These are phyloP conservation scores for Calonectria crousiana DNA, from an alignment of 2,329 filamentous ascomycete species.

Conservation along the genomic window DNA sequence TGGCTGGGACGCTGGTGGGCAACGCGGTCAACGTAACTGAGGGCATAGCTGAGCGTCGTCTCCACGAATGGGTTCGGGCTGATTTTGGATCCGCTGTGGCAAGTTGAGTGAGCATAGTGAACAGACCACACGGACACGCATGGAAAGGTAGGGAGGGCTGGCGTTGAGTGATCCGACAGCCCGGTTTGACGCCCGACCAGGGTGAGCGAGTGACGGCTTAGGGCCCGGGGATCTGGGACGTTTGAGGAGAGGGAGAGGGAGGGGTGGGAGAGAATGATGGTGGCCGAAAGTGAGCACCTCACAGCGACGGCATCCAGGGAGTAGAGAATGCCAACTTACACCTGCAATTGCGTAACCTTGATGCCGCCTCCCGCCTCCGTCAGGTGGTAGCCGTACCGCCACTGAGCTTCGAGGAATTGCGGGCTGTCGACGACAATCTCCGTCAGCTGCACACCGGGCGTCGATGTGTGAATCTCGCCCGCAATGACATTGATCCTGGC, in stretches of 20 bases:
- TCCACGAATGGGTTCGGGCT: slow-evolving; percentile 87
- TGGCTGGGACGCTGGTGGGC: slow-evolving; percentile 51
- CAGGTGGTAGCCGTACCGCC: slow-evolving; percentile 86
- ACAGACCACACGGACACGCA: not conserved
- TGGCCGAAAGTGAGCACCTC: not conserved
- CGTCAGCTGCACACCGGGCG: slow-evolving; percentile 71
- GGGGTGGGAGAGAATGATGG: not conserved
- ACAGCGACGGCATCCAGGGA: not conserved
- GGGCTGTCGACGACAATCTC: slow-evolving; percentile 91
- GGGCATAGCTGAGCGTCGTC: slow-evolving; percentile 86
- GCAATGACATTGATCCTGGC: slow-evolving; percentile 76
- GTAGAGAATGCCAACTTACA: slow-evolving; percentile 67
- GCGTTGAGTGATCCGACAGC: slow-evolving; percentile 2
- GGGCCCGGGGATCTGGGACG: not conserved
- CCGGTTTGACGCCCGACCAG: slow-evolving; percentile 9
- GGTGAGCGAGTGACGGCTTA: not conserved
- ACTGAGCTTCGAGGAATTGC: slow-evolving; percentile 88
- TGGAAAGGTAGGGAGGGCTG: not conserved
- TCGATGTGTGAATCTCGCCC: slow-evolving; percentile 64
- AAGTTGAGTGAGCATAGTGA: slow-evolving; percentile 32
- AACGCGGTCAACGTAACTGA: slow-evolving; percentile 79
- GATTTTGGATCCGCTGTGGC: slow-evolving; percentile 58
- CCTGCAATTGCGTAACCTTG: slow-evolving; percentile 81
- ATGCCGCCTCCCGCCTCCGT: slow-evolving; percentile 82
- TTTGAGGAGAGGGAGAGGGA: not conserved